Percentiles rank a stretch among this genome's conserved stretches.
These are phyloP conservation scores for Leccinum subspadiceum DNA, from an alignment of 1,284 basidiomycete genomes.

Conservation along the genomic window DNA sequence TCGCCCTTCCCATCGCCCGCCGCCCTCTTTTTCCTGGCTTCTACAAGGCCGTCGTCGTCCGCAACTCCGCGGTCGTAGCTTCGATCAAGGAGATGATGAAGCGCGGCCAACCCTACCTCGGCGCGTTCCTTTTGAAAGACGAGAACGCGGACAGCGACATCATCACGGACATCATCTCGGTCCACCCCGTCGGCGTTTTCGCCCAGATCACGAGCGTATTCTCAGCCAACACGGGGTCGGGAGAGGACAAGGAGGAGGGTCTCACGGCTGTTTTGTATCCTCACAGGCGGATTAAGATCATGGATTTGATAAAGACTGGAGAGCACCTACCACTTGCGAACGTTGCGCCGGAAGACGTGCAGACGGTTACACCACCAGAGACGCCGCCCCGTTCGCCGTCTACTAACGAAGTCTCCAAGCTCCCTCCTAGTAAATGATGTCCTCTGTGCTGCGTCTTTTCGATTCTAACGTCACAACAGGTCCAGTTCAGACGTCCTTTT, in stretches of 20 bases:
- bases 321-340: slow-evolving; percentile 49
- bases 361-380: slow-evolving; percentile 51
- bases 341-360: slow-evolving; percentile 40
- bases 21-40: slow-evolving; percentile 97
- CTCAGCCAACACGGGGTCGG: slow-evolving; percentile 53
- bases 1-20: slow-evolving; percentile 94
- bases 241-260: slow-evolving; percentile 36
- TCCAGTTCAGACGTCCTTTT: slow-evolving; percentile 84
- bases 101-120: slow-evolving; percentile 96
- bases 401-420: slow-evolving; percentile 30
- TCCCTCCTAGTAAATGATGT: slow-evolving; percentile 16
- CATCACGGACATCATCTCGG: slow-evolving; percentile 85
- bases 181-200: slow-evolving; percentile 95
- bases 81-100: slow-evolving; percentile 97
- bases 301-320: slow-evolving; percentile 78
- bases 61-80: slow-evolving; percentile 87
- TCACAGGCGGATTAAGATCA: slow-evolving; percentile 89
- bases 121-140: slow-evolving; percentile 96
- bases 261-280: slow-evolving; percentile 96
- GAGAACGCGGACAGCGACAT: slow-evolving; percentile 92
- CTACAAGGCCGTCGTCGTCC: slow-evolving; percentile 95
- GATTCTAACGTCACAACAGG: slow-evolving; percentile 32
- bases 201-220: slow-evolving; percentile 98
- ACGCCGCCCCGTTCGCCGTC: slow-evolving; percentile 45
- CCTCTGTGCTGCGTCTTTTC: neutral